Conservation (phyloP, 2,329 filamentous ascomycete genomes). For the Fusarium buxicola region DNA sequence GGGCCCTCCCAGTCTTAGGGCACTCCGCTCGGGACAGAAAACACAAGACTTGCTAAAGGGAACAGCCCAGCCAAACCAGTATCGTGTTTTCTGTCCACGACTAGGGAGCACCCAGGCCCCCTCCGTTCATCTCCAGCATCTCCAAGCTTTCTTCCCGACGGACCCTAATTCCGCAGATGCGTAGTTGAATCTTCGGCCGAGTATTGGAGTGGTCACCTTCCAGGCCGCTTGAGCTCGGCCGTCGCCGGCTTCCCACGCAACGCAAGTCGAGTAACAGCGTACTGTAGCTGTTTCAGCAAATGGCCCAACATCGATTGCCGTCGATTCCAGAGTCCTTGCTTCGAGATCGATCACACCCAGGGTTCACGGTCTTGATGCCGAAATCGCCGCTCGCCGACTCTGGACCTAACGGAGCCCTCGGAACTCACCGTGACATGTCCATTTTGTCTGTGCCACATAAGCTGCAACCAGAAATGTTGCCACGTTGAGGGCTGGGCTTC, state of each 20-base stretch:
- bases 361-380: conserved; percentile 1
- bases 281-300: background rate
- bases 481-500: conserved; percentile 24
- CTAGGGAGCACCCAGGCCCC: too few species aligned
- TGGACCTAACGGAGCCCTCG: conserved; percentile 3
- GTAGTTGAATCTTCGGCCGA: conserved; percentile 33
- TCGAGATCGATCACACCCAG: conserved; percentile 15
- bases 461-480: conserved; percentile 21
- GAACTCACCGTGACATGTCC: conserved; percentile 23
- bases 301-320: conserved; percentile 3
- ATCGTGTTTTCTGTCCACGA: too few species aligned
- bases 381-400: conserved; percentile 9
- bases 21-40: too few species aligned
- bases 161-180: conserved; percentile 11
- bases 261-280: background rate
- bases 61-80: too few species aligned
- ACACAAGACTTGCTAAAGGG: too few species aligned
- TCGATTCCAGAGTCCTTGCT: background rate
- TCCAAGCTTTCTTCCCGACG: conserved; percentile 19
- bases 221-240: conserved; percentile 33
- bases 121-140: too few species aligned
- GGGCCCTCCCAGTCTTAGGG: background rate
- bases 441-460: conserved; percentile 27
- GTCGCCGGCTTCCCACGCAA: conserved; percentile 28
- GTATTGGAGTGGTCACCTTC: conserved; percentile 16